Evolutionary conservation across 1,139 yeast genomes (phyloP), one percentile per base, ranked within the genome.

Genomic region (Kodamaea fungicola): DNA sequence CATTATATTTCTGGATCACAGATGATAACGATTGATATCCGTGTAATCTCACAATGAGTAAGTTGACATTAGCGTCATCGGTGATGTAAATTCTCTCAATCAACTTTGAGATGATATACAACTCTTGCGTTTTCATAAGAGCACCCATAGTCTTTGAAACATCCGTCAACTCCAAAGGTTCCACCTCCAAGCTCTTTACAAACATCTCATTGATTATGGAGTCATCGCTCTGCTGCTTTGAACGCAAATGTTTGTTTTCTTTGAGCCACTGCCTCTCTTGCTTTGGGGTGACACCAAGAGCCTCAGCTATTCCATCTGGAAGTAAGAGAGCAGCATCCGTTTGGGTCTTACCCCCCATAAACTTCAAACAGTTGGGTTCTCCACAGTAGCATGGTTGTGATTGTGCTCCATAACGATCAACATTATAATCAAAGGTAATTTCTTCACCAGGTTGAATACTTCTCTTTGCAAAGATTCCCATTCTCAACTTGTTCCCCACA

Each of bases 381-480:
- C 95, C 97, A 65, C 98, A 92, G 61, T 85, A 86, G 61, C 98
- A 92, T 19, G 88, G 86, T 62, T 92, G 97, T 6, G 95, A 89
- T 45, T 81, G 83, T 2, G 97, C 95, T 22, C 98, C 98, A 59
- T 89, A 92, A 43, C 98, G 71, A 61, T 92, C 98, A 22, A 92
- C 97, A 55, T 92, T 92, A 60, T 92, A 92, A 61, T 92, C 96
- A 63, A 92, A 90, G 0, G 97, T 87, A 45, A 92, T 80, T 57
- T 92, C 98, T 59, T 92, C 97, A 33, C 96, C 96, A 39, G 62
- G 61, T n/a, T 50, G 41, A 39, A 92, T 87, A 25, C 68, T 62
- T 46, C 95, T 69, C 50, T 85, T 84, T 37, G 97, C 87, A 59
- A 92, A 92, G 19, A 92, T 86, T 28, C 98, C 98, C 97, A 92